Evolutionary conservation across 257 asterid genomes (phyloP), one percentile per base, ranked within the genome.

Genomic region (Jacaranda mimosifolia): DNA sequence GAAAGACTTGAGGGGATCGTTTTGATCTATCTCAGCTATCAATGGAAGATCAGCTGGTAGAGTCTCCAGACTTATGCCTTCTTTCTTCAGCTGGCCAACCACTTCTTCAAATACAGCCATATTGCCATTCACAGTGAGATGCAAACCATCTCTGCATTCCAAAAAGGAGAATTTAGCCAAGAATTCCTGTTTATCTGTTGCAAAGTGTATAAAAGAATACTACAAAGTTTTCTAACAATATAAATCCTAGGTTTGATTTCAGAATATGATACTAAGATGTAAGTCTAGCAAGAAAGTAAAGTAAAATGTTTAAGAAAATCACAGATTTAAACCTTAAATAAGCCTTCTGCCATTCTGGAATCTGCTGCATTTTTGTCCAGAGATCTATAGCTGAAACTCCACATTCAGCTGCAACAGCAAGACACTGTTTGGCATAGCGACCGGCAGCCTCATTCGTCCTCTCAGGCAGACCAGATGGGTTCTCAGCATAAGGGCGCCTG

Each of bases 401-500:
- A 73, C 87, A 82, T 85, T 89, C 91, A 7, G 85, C 67, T 9
- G 93, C 97, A 52, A 84, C 89, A 12, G 82, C 81, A 55, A 89
- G 84, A 77, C 91, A 85, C 51, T 90, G 86, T 74, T 85, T 85
- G 6, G 97, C 91, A 26, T 91, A 89, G 1, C 9, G 40, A 52
- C 93, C 90, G 15, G 97, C 87, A 69, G 88, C 86, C 60, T 87
- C 93, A 46, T 91, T 89, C 21, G 91, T 89, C 83, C 94, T 89
- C 84, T 91, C 97, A 1, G 90, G 83, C 63, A 86, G 75, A 4
- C 85, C 88, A 56, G 65, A 56, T 3, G 55, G 59, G 78, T 89
- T 82, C 49, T 86, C 86, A 0, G 11, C 21, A 74, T 32, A 87
- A 4, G 90, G 92, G 36, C 26, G 9, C 80, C 96, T 87, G 68